Evolutionary conservation across 345 rosid species (phyloP).

Genomic region (Psidium guajava): DNA sequence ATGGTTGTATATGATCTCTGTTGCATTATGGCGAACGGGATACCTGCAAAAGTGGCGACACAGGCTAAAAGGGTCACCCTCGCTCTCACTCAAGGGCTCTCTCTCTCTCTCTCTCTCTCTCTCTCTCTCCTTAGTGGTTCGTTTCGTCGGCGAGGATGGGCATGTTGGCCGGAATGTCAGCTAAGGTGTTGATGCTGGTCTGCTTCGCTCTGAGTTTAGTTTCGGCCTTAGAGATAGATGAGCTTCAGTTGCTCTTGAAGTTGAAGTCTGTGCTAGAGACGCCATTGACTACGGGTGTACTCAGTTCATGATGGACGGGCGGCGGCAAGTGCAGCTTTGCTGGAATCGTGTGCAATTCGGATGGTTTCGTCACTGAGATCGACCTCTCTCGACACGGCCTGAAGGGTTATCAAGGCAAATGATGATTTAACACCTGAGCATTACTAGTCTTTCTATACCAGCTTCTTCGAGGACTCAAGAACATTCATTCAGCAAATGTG

Average conservation of each 20-base stretch:
- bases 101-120: no score
- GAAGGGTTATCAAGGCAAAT: conserved; percentile 82
- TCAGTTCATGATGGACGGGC: conserved; percentile 36
- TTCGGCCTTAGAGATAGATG: conserved; percentile 10
- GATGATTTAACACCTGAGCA: conserved; percentile 90
- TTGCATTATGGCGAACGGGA: no score
- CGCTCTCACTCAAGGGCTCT: no score
- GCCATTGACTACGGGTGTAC: conserved; percentile 15
- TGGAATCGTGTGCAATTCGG: conserved; percentile 41
- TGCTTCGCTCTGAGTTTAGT: neutral
- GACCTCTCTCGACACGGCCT: conserved; percentile 30
- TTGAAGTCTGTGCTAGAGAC: conserved; percentile 30
- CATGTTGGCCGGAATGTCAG: neutral
- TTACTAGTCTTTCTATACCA: conserved; percentile 86
- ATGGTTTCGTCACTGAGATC: conserved; percentile 42
- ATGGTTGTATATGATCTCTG: no score
- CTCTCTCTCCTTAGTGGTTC: neutral
- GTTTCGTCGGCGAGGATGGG: neutral
- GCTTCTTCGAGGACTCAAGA: conserved; percentile 90
- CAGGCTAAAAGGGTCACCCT: no score
- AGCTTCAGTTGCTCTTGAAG: conserved; percentile 25
- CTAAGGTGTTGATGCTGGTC: neutral
- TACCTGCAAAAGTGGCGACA: no score
- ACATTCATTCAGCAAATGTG: conserved; percentile 83
- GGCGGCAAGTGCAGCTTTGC: conserved; percentile 26